These are phyloP conservation scores for Phytophthora sojae DNA, from an alignment of 352 stramenopile genomes.

Conservation along the genomic window DNA sequence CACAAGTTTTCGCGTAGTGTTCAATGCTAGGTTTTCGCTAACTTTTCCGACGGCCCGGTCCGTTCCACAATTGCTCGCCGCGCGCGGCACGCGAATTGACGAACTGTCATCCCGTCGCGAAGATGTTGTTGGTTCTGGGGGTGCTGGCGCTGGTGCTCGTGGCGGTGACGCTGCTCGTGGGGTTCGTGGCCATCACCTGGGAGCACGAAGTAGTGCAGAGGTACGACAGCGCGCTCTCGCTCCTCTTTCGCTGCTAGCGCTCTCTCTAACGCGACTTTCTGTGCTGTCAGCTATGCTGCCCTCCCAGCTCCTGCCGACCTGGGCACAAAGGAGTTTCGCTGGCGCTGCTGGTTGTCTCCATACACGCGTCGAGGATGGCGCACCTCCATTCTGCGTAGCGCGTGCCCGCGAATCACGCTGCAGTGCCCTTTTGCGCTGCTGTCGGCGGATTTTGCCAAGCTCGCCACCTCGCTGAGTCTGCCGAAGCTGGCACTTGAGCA, in stretches of 20 bases:
- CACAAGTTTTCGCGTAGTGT: no score
- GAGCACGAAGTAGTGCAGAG: slow-evolving; percentile 76
- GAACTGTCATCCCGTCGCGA: no score
- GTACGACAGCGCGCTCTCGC: slow-evolving; percentile 32
- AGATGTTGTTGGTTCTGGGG: slow-evolving; percentile 36
- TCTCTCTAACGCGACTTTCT: neutral
- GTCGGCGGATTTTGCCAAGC: slow-evolving; percentile 80
- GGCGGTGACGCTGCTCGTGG: slow-evolving; percentile 64
- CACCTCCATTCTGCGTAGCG: slow-evolving; percentile 52
- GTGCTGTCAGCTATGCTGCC: slow-evolving; percentile 48
- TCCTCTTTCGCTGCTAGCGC: neutral
- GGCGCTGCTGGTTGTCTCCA: slow-evolving; percentile 73
- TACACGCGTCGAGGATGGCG: slow-evolving; percentile 69
- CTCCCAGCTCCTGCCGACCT: slow-evolving; percentile 76
- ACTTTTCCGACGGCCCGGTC: no score
- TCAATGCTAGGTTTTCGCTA: no score
- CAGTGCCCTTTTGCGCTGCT: slow-evolving; percentile 76
- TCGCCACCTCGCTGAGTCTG: slow-evolving; percentile 81
- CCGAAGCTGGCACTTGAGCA: slow-evolving; percentile 69
- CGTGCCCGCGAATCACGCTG: slow-evolving; percentile 80
- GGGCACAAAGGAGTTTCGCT: slow-evolving; percentile 82
- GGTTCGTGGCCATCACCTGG: slow-evolving; percentile 79
- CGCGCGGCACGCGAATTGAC: no score
- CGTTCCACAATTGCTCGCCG: no score
- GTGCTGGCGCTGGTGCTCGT: slow-evolving; percentile 58